Evolutionary conservation across 768 basidiomycete genomes (phyloP).

Genomic region (Boletus subparvulus): DNA sequence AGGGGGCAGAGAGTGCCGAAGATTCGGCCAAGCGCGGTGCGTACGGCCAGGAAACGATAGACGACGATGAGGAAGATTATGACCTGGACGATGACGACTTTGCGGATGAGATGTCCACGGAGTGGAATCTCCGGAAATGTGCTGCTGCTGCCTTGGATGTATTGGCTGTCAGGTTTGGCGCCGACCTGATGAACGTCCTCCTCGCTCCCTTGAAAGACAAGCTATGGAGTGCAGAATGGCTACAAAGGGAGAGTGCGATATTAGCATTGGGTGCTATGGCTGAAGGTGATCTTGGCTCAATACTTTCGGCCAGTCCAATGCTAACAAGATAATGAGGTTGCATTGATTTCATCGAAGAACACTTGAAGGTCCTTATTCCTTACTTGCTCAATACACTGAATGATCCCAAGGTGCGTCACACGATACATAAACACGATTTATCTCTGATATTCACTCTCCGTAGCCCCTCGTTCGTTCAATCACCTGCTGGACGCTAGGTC

Average conservation of each 20-base stretch:
- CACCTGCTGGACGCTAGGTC: conserved; percentile 98
- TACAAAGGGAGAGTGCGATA: conserved; percentile 93
- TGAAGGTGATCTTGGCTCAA: conserved; percentile 63
- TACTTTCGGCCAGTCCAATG: neutral
- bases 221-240: conserved; percentile 90
- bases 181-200: conserved; percentile 86
- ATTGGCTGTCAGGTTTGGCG: conserved; percentile 87
- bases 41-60: conserved; percentile 79
- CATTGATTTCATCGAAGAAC: conserved; percentile 93
- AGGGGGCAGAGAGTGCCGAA: conserved; percentile 40
- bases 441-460: conserved; percentile 5
- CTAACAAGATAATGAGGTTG: conserved; percentile 60
- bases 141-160: conserved; percentile 97
- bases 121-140: conserved; percentile 99
- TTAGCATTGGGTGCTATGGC: conserved; percentile 97
- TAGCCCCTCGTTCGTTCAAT: conserved; percentile 97
- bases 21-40: conserved; percentile 48
- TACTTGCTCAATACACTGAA: conserved; percentile 89
- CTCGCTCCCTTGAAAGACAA: conserved; percentile 90
- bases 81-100: conserved; percentile 83
- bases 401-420: conserved; percentile 75
- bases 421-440: neutral
- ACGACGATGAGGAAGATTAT: conserved; percentile 86
- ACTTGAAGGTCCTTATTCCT: conserved; percentile 89
- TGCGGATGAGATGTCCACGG: conserved; percentile 94